Evolutionary conservation across 2,329 filamentous ascomycete genomes (phyloP), one percentile per base, ranked within the genome.

Genomic region (Podosphaera aphanis): DNA sequence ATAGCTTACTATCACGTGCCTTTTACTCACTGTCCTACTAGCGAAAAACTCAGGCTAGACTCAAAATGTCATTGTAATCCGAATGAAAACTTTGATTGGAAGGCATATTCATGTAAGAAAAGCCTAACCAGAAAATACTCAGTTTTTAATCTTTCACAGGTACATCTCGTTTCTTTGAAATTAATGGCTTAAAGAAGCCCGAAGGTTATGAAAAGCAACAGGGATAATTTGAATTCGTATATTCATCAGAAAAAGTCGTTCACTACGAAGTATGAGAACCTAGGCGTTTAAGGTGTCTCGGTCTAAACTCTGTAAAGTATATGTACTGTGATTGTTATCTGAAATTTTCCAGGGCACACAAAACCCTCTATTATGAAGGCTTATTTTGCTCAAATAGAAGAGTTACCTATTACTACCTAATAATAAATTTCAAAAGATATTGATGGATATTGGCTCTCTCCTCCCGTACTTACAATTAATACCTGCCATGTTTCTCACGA

Each of bases 1-100:
- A 98, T 98, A 57, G 88, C 83, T 49, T 98, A 98, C 65, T 94
- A 85, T 64, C 90, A 98, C 61, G 82, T 94, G 20, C 90, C 90
- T 19, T 98, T 98, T 62, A 95, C 86, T 3, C 90, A 98, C 64
- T 98, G 90, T 63, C 90, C 90, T 2, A 93, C 85, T 0, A 82
- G 80, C 46, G 84, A 95, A 64, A 72, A 93, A 64, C 75, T 73
- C 46, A 76, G 86, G 52, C 63, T 86, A 46, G 79, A 93, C 53
- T 74, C 88, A 53, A 86, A 83, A 61, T 98, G 90, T 63, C 80
- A 86, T 63, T 98, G 90, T 66, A 85, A 98, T 59, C 88, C 90
- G 6, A 78, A 79, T 58, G 83, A 95, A 49, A 98, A 98, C 68
- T 98, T 98, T 69, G 90, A 98, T 64, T 98, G 92, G 92, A 94